Evolutionary conservation across 2,329 filamentous ascomycete genomes (phyloP).

Genomic region (Diplodia scrobiculata): DNA sequence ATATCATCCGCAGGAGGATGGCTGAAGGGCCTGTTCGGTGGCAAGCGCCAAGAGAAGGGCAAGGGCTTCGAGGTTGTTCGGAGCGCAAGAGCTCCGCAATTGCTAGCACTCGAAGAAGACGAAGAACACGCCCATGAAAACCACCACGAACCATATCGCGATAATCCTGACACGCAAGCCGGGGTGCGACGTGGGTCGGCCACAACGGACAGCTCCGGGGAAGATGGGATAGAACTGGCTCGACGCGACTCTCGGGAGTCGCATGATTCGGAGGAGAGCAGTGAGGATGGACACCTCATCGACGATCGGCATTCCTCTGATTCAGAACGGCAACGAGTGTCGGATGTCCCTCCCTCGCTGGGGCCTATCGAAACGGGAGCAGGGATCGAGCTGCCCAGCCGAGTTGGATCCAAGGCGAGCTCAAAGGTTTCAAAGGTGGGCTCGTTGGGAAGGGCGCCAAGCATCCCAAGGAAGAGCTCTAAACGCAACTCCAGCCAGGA

Average conservation of each 20-base stretch:
- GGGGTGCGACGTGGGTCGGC: conserved; percentile 6
- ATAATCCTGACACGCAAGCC: conserved; percentile 48
- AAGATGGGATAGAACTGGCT: not conserved
- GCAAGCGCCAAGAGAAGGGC: conserved; percentile 88
- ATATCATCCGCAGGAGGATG: conserved; percentile 87
- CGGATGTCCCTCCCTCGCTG: conserved; percentile 58
- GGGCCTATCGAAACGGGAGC: conserved; percentile 63
- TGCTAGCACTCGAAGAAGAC: conserved; percentile 66
- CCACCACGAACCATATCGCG: conserved; percentile 54
- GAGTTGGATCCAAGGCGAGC: conserved; percentile 62
- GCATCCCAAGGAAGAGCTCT: conserved; percentile 71
- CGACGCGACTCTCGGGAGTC: not conserved
- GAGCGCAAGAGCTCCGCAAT: conserved; percentile 75
- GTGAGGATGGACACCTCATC: conserved; percentile 1
- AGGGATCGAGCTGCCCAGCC: conserved; percentile 65
- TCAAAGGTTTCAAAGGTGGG: conserved; percentile 39
- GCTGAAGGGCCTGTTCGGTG: conserved; percentile 76
- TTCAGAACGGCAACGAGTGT: conserved; percentile 47
- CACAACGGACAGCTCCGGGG: conserved; percentile 7
- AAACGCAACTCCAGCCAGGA: conserved; percentile 43
- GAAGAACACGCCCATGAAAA: conserved; percentile 51
- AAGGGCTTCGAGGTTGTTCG: conserved; percentile 97
- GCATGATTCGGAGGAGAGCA: not conserved
- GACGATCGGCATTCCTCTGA: conserved; percentile 53
- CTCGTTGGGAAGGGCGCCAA: conserved; percentile 39